Percentiles rank a stretch among this genome's conserved stretches.
phyloP scores from a whole-genome alignment of 2,329 filamentous ascomycete genomes.

The Lojkania enalia region DNA sequence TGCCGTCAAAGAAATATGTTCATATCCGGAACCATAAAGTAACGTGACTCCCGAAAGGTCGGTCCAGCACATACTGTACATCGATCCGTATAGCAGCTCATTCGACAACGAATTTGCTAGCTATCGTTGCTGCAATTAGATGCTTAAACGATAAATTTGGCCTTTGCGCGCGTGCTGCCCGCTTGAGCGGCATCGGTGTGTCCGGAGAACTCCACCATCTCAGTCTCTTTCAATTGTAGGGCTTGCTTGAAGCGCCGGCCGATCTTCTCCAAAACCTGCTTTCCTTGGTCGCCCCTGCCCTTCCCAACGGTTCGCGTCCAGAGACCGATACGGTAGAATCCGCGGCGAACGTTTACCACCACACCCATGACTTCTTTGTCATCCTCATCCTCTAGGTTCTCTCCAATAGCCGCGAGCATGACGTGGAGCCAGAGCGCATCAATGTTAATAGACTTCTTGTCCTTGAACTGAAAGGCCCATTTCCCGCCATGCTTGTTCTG shows the following conservation, averaged over 20 bases:
- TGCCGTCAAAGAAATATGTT: too few relatives aligned
- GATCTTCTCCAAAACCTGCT: conserved; percentile 80
- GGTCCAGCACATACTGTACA: too few relatives aligned
- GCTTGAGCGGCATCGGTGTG: conserved; percentile 93
- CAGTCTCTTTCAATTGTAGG: conserved; percentile 73
- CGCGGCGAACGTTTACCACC: conserved; percentile 97
- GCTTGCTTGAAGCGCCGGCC: conserved; percentile 92
- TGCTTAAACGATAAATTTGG: conserved; percentile 87
- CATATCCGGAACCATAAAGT: too few relatives aligned
- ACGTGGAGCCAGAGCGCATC: conserved; percentile 96
- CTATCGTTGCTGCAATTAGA: too few relatives aligned
- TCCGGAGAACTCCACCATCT: conserved; percentile 90
- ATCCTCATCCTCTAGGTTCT: conserved; percentile 92
- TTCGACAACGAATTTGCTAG: too few relatives aligned
- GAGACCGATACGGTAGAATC: conserved; percentile 94
- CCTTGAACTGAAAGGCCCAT: conserved; percentile 98
- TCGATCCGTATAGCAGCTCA: too few relatives aligned
- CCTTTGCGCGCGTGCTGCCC: conserved; percentile 92
- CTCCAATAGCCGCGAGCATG: conserved; percentile 94
- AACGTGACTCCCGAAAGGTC: too few relatives aligned
- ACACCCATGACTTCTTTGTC: conserved; percentile 99
- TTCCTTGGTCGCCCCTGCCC: conserved; percentile 77
- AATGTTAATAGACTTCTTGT: conserved; percentile 88
- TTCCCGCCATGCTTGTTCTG: conserved; percentile 99
- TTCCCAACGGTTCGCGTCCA: conserved; percentile 97